Base-by-base conservation (phyloP, 345 rosid species). In the Eucalyptus curtisii region DNA sequence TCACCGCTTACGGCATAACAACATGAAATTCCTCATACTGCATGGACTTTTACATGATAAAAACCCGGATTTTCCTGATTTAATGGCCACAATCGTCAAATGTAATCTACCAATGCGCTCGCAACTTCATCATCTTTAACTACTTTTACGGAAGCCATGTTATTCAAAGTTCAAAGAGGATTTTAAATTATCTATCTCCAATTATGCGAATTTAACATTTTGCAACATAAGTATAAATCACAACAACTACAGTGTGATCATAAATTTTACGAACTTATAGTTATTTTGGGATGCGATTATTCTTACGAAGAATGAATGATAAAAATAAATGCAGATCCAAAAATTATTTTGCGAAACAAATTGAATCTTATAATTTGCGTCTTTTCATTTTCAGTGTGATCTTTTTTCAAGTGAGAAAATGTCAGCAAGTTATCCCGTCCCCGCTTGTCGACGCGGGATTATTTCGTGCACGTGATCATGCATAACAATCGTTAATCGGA, bases 161-260 rank as follows among this genome's bases (percentile, higher is more conserved):
- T 31, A 66, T 31, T 16, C 2, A 31, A 66, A 66, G 42, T 31
- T 66, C 37, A 66, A 31, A 16, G 79, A 66, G 79, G 79, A 24
- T 66, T 27, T 31, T 31, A 16, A 66, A 66, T 66, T 66, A 8
- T 66, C 37, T 33, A 9, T 0, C 16, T 0, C 20, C 37, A n/a
- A 66, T 15, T 66, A 16, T 19, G 79, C 12, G 7, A 66, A 31
- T 7, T 8, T 11, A 3, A 31, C 33, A 8, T 16, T 31, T 66
- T 2, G 1, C 4, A 31, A 8, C 3, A 1, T 16, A 8, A 0
- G 9, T 16, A 31, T 66, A 31, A 16, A 1, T 31, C 79, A 66
- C 7, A 0, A 16, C 20, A 66, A 66, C 33, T 64, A 4, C 3
- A 14, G 1, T 7, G 10, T 2, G 17, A 8, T 2, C 12, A 13